Percentiles rank a stretch among this genome's conserved stretches.
Evolutionary conservation across 352 stramenopile genomes (phyloP).

Genomic region (Elongisporangium undulatum): DNA sequence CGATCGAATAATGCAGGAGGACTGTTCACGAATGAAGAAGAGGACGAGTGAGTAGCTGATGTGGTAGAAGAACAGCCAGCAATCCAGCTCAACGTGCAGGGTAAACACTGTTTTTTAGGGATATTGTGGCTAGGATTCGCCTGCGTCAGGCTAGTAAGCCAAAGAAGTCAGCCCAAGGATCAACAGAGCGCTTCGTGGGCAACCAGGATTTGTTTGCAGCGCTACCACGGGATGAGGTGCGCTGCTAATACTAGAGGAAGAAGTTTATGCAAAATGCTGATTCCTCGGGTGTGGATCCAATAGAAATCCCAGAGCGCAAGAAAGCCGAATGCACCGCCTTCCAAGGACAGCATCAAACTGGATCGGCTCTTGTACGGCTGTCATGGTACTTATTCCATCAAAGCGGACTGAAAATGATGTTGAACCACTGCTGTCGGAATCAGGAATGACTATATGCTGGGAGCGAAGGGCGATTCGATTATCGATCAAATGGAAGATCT

Average conservation of each 20-base stretch:
- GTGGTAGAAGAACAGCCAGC: background rate
- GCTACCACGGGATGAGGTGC: background rate
- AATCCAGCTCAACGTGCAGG: background rate
- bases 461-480: constrained; percentile 30
- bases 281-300: background rate
- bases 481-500: constrained; percentile 49
- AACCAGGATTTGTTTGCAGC: background rate
- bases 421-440: background rate
- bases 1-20: background rate
- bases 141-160: constrained; percentile 10
- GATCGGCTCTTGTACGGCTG: constrained; percentile 32
- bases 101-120: constrained; percentile 1
- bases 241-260: background rate
- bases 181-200: background rate
- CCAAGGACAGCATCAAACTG: constrained; percentile 21
- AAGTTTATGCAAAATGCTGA: background rate
- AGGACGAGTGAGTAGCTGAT: constrained; percentile 16
- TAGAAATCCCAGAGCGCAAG: constrained; percentile 1
- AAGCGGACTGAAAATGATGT: too few relatives aligned
- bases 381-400: background rate
- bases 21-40: constrained; percentile 25
- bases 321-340: background rate
- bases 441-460: constrained; percentile 51
- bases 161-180: constrained; percentile 6
- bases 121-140: constrained; percentile 17